phyloP scores from a whole-genome alignment of 139 green algal genomes.

The Micromonas commoda region DNA sequence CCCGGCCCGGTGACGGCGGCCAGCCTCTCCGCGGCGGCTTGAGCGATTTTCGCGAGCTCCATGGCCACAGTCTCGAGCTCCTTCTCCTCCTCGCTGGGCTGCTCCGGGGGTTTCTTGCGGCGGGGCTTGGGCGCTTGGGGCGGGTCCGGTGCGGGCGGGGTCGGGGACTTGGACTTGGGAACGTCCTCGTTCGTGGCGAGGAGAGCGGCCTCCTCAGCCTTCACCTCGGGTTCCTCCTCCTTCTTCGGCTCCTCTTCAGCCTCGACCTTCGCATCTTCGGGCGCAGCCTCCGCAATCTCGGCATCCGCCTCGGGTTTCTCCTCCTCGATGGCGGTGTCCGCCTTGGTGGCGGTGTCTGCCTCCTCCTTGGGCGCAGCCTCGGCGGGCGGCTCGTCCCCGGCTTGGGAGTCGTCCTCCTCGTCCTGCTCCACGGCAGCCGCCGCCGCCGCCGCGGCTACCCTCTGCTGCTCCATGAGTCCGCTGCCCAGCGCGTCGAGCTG shows the following conservation, averaged over 20 bases:
- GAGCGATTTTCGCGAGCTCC: too few relatives aligned
- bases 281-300: neutral
- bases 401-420: neutral
- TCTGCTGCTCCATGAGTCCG: neutral
- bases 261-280: neutral
- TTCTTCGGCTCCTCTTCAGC: neutral
- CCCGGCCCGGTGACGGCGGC: neutral
- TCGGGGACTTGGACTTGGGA: too few relatives aligned
- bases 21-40: neutral
- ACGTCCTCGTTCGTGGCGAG: neutral
- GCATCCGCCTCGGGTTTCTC: neutral
- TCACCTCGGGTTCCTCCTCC: neutral
- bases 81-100: neutral
- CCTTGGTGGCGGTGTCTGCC: neutral
- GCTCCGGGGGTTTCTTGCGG: neutral
- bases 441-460: neutral
- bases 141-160: too few relatives aligned
- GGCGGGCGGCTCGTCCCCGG: neutral
- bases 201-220: neutral
- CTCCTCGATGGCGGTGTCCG: neutral
- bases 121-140: too few relatives aligned
- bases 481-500: neutral
- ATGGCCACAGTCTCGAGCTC: neutral
- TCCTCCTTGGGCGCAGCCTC: neutral
- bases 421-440: neutral